These are phyloP conservation scores for Mortierella sp. DNA, from an alignment of 371 early-diverging fungal genomes.

Conservation along the genomic window DNA sequence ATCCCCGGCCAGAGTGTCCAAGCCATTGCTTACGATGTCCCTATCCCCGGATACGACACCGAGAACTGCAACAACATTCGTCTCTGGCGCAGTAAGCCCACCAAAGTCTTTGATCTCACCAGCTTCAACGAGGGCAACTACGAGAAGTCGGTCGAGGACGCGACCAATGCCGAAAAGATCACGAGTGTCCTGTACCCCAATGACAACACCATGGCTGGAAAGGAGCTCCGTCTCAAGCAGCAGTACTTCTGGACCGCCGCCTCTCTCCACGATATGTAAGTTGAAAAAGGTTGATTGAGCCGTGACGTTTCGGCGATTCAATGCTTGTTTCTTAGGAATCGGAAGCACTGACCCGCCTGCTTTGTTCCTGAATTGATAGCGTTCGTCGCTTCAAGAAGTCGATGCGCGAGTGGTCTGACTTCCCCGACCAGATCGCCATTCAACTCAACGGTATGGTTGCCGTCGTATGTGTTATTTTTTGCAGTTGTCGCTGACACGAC, in stretches of 20 bases:
- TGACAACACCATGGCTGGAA: slow-evolving; percentile 94
- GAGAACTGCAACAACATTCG: slow-evolving; percentile 93
- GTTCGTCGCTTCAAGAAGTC: slow-evolving; percentile 92
- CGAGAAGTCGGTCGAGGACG: slow-evolving; percentile 88
- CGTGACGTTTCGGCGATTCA: slow-evolving; percentile 4
- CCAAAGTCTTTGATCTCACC: slow-evolving; percentile 81
- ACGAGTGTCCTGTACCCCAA: slow-evolving; percentile 95
- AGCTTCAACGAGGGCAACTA: slow-evolving; percentile 95
- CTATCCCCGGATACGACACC: slow-evolving; percentile 91
- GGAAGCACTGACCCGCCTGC: neutral
- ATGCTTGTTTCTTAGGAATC: neutral
- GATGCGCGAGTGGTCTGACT: slow-evolving; percentile 83
- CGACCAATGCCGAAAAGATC: slow-evolving; percentile 90
- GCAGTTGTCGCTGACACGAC: neutral
- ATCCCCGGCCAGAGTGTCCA: slow-evolving; percentile 86
- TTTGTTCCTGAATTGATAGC: slow-evolving; percentile 36
- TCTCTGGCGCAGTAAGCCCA: slow-evolving; percentile 91
- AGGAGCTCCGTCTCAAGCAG: slow-evolving; percentile 93
- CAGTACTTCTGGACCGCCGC: slow-evolving; percentile 95
- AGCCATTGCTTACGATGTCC: slow-evolving; percentile 94
- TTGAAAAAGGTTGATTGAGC: neutral
- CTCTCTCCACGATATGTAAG: slow-evolving; percentile 83
- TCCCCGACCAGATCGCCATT: slow-evolving; percentile 91
- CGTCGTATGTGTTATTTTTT: too few relatives aligned
- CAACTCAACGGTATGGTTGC: slow-evolving; percentile 85